A percentile compares a stretch with the other conserved stretches of the same genome.
These are phyloP conservation scores for Ganoderma meredithae DNA, from an alignment of 1,284 basidiomycete genomes.

Conservation along the genomic window DNA sequence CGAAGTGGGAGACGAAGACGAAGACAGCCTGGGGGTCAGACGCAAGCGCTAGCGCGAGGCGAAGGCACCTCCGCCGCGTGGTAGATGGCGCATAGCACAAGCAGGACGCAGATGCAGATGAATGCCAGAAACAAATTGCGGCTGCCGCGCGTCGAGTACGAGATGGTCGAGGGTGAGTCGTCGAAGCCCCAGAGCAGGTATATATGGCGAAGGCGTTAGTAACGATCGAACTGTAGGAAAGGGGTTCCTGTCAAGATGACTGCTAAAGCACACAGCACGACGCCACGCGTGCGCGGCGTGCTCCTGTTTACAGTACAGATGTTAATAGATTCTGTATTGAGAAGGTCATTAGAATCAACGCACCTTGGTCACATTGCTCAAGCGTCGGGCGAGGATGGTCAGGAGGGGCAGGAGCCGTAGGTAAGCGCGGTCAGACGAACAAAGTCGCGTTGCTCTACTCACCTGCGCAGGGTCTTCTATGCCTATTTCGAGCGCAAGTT, in stretches of 20 bases:
- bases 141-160: not conserved
- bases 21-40: not conserved
- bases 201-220: not conserved
- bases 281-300: not conserved
- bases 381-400: not conserved
- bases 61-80: not conserved
- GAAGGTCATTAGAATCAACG: not conserved
- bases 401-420: not conserved
- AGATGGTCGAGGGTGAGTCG: not conserved
- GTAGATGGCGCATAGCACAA: not conserved
- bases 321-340: not conserved
- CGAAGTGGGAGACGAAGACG: not conserved
- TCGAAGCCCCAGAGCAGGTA: not conserved
- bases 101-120: not conserved
- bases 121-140: not conserved
- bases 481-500: not conserved
- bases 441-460: not conserved
- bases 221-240: not conserved
- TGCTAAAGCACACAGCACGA: not conserved
- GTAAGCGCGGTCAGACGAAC: slow-evolving; percentile 1
- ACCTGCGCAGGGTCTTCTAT: not conserved
- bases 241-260: not conserved
- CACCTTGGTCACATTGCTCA: not conserved
- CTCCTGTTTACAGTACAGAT: not conserved
- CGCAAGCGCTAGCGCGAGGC: not conserved